A percentile compares a stretch with the other conserved stretches of the same genome.
Evolutionary conservation across 306 rosid genomes (phyloP).

Genomic region (Alnus glutinosa): DNA sequence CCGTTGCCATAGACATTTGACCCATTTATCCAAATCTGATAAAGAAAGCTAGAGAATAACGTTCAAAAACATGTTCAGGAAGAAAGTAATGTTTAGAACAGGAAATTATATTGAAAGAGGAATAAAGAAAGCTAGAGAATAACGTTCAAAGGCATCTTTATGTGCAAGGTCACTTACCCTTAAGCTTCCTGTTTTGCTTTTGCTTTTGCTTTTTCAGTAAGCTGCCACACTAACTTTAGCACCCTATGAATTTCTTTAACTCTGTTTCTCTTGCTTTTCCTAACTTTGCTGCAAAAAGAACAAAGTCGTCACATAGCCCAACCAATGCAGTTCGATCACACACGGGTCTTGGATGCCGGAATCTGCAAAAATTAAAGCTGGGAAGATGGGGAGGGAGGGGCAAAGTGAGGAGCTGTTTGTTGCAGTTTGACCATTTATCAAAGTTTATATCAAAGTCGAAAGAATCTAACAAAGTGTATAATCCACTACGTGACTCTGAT

Average conservation of each 20-base stretch:
- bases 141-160: slow-evolving; percentile 52
- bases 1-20: background rate
- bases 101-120: slow-evolving; percentile 19
- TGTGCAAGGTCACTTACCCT: slow-evolving; percentile 36
- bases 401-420: background rate
- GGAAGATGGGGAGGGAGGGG: slow-evolving; percentile 12
- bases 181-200: slow-evolving; percentile 42
- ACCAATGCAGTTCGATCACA: slow-evolving; percentile 11
- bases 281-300: slow-evolving; percentile 19
- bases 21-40: background rate
- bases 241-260: slow-evolving; percentile 23
- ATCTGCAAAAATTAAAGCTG: background rate
- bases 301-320: slow-evolving; percentile 7
- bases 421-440: slow-evolving; percentile 6
- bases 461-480: slow-evolving; percentile 45
- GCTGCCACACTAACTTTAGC: slow-evolving; percentile 32
- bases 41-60: too few species aligned
- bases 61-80: background rate
- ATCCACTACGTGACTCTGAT: slow-evolving; percentile 6
- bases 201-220: slow-evolving; percentile 27
- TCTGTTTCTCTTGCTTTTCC: slow-evolving; percentile 14
- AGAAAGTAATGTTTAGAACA: slow-evolving; percentile 20
- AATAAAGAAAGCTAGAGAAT: slow-evolving; percentile 47
- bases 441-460: slow-evolving; percentile 23
- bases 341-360: background rate